A percentile compares a stretch with the other conserved stretches of the same genome.
phyloP scores from a whole-genome alignment of 1,284 basidiomycete species.

The Puccinia hordei region DNA sequence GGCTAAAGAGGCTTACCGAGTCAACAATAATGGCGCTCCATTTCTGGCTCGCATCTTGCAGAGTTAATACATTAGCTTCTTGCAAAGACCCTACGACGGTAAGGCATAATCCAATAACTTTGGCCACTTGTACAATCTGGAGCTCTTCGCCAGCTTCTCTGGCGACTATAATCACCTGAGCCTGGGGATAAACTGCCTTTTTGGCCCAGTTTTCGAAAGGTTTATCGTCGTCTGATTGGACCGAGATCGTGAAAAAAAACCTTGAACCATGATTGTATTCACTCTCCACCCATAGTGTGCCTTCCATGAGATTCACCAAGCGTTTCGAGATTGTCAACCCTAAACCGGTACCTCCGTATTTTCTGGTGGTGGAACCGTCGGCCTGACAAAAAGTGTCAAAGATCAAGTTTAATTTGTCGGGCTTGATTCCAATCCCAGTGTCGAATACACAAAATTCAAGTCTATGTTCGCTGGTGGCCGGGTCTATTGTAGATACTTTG shows the following conservation, averaged over 20 bases:
- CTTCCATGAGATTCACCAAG: conserved; percentile 94
- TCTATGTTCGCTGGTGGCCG: conserved; percentile 75
- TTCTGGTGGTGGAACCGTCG: conserved; percentile 72
- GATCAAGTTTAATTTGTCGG: conserved; percentile 96
- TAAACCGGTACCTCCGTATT: conserved; percentile 96
- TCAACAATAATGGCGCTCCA: conserved; percentile 49
- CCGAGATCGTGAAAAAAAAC: conserved; percentile 89
- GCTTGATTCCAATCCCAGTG: conserved; percentile 98
- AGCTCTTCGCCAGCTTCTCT: conserved; percentile 39
- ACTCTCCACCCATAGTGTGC: conserved; percentile 97
- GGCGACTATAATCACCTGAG: conserved; percentile 37
- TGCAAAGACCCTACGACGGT: conserved; percentile 40
- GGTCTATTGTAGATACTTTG: conserved; percentile 68
- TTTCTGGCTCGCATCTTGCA: conserved; percentile 26
- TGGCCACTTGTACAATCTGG: conserved; percentile 44
- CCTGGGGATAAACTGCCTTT: conserved; percentile 41
- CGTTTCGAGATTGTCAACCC: conserved; percentile 75
- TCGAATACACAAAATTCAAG: conserved; percentile 97
- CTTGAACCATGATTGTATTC: conserved; percentile 84
- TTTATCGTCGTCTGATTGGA: conserved; percentile 56
- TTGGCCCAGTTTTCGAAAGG: conserved; percentile 39
- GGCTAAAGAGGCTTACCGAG: conserved; percentile 24
- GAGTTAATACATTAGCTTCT: conserved; percentile 25
- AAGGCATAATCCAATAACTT: conserved; percentile 26
- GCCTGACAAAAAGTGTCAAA: conserved; percentile 99